Evolutionary conservation across 495 filamentous ascomycete species (phyloP).

Genomic region (Penicillium soppii): DNA sequence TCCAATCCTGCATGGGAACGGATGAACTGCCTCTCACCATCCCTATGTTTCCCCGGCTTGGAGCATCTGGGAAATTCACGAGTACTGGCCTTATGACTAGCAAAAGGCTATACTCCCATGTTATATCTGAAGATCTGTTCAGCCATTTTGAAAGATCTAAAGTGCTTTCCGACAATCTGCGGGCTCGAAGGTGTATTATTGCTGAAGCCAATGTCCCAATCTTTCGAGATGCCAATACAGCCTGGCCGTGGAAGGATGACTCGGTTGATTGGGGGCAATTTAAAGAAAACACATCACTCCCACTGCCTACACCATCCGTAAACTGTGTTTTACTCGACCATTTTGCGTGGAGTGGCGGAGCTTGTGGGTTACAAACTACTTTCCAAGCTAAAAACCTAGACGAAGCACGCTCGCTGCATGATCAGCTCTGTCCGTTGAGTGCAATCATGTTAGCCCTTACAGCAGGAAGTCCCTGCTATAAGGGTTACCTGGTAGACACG

Average conservation of each 20-base stretch:
- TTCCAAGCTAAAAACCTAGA: conserved; percentile 90
- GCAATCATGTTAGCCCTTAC: conserved; percentile 86
- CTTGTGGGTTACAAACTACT: conserved; percentile 67
- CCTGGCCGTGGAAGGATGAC: neutral
- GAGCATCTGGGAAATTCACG: neutral
- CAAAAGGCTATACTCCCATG: neutral
- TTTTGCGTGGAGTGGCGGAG: neutral
- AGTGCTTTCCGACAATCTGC: neutral
- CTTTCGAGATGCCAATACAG: neutral
- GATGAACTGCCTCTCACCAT: neutral
- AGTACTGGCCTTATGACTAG: neutral
- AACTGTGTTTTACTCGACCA: neutral
- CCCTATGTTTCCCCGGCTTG: neutral
- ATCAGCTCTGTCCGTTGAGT: conserved; percentile 83
- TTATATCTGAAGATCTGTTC: neutral
- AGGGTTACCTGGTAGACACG: conserved; percentile 85
- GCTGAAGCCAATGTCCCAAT: neutral
- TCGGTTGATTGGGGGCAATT: neutral
- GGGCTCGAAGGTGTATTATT: neutral
- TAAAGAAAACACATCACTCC: neutral
- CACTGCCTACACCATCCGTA: neutral
- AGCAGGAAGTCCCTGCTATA: conserved; percentile 89
- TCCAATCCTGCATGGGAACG: neutral
- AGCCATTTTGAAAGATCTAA: neutral
- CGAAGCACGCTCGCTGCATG: conserved; percentile 83